These are phyloP conservation scores for Fusarium floridanum DNA, from an alignment of 2,329 filamentous ascomycete species.

Conservation along the genomic window DNA sequence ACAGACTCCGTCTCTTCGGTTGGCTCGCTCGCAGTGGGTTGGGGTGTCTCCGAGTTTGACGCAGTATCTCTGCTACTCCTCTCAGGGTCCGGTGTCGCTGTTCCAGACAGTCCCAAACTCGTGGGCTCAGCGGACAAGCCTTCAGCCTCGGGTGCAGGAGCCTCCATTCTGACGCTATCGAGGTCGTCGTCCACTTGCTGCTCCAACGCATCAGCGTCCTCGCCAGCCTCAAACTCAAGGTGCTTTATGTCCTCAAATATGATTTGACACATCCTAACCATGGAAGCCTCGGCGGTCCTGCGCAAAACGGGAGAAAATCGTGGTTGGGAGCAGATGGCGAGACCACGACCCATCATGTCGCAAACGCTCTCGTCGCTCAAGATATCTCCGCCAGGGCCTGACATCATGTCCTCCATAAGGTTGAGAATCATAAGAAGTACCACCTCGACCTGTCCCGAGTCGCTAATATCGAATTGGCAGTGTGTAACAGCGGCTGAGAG, in stretches of 20 bases:
- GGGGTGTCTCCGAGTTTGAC: slow-evolving; percentile 58
- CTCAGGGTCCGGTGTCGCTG: slow-evolving; percentile 35
- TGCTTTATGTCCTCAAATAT: slow-evolving; percentile 95
- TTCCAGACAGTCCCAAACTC: slow-evolving; percentile 35
- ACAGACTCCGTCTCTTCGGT: slow-evolving; percentile 61
- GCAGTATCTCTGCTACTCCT: slow-evolving; percentile 64
- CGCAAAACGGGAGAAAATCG: slow-evolving; percentile 91
- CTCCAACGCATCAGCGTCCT: slow-evolving; percentile 75
- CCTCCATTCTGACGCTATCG: slow-evolving; percentile 84
- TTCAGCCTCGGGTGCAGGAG: slow-evolving; percentile 33
- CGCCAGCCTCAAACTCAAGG: slow-evolving; percentile 77
- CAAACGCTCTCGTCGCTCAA: slow-evolving; percentile 99
- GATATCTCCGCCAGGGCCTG: slow-evolving; percentile 89
- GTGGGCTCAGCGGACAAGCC: slow-evolving; percentile 32
- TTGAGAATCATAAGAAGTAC: slow-evolving; percentile 94
- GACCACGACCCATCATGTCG: slow-evolving; percentile 98
- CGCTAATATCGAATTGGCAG: slow-evolving; percentile 96
- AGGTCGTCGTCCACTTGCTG: slow-evolving; percentile 76
- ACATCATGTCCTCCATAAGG: slow-evolving; percentile 98
- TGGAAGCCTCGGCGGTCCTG: slow-evolving; percentile 92
- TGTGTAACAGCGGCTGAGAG: slow-evolving; percentile 96
- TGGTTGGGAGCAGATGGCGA: slow-evolving; percentile 97
- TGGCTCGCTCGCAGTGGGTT: slow-evolving; percentile 47
- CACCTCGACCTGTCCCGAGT: slow-evolving; percentile 94
- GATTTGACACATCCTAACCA: slow-evolving; percentile 99